Base-by-base conservation (phyloP, 2,329 filamentous ascomycete genomes). In the Talaromyces amestolkiae region DNA sequence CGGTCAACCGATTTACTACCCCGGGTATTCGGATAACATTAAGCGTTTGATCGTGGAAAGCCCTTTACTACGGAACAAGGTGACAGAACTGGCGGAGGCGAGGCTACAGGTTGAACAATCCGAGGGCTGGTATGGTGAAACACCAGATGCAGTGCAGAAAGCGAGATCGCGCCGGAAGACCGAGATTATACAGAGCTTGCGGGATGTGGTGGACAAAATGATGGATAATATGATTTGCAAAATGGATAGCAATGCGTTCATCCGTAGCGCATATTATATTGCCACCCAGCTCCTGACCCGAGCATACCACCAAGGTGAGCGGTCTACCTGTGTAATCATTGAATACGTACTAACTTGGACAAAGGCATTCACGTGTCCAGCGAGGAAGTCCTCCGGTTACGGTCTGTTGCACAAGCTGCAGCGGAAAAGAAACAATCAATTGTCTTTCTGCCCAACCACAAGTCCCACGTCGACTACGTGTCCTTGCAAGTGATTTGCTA, bases 201-300 rank as follows among this genome's bases (percentile, higher is more conserved):
- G 88, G 63, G 89, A 97, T 73, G 89, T 97, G 4, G 91, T 92
- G 3, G 92, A 95, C 69, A 89, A 90, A 69, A 89, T 95, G 85
- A 92, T 93, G 27, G 92, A 97, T 74, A 87, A 90, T 68, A 98
- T 99, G 95, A 97, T 99, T 68, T 98, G 94, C 85, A 99, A 99
- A 80, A 94, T 98, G 85, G 95, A 99, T 78, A 96, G 90, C 82
- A 96, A 93, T 75, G 83, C 87, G 2, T 98, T 98, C 74, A 97
- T 99, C 70, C 84, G 95, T 58, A 88, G 92, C 27, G 94, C 95
- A 56, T 98, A 98, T 76, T 99, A 97, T 76, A 75, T 97, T 45
- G 84, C 84, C 58, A 96, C 93, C 1, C 94, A 98, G 78, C 83
- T 98, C 56, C 82, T 98, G 68, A 96, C 94, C 4, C 84, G 95